Base-by-base conservation (phyloP, 345 rosid species). In the Hibiscus mutabilis region DNA sequence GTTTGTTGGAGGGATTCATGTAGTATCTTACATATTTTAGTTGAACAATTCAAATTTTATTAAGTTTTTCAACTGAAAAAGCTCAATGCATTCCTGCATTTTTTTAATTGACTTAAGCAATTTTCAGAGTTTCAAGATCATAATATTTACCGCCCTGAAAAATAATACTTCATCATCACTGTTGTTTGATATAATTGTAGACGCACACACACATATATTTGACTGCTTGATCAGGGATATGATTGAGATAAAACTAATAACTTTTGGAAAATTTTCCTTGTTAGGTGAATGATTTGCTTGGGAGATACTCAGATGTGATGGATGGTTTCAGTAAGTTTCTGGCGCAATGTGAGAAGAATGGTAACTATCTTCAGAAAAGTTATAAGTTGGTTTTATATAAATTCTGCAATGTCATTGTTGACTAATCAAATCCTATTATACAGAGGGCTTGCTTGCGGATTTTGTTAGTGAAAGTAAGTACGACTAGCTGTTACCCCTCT, bases 381-480 rank as follows among this genome's bases (percentile, higher is more conserved):
- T 71, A 77, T 37, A 33, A 22, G 63, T 62, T 72, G 19, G 55
- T 40, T 70, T 61, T 76, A 68, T 73, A 18, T 37, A 42, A 31
- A 66, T 60, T 69, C 33, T 53, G 67, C 73, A 55, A 64, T 75
- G 21, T 71, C 49, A 62, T 62, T 25, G 19, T 37, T 70, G 15
- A 59, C 75, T 76, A 75, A 81, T 60, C 51, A 56, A 68, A 31
- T 79, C 74, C 64, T 73, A 73, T 72, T 75, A 51, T 82, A 84
- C 92, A 91, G 98, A 87, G 75, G 96, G 94, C 69, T 80, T 93
- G 49, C 96, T 93, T 62, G 92, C 94, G 59, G 90, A 85, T 70
- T 82, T 93, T 74, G 81, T 91, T 73, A 86, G 92, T 72, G 88
- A 89, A 83, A 93, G 97, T 93, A 88, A 83, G 98, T 86, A 25